Conservation (phyloP, 2,329 filamentous ascomycete genomes). For the Cladosporium sphaerospermum region DNA sequence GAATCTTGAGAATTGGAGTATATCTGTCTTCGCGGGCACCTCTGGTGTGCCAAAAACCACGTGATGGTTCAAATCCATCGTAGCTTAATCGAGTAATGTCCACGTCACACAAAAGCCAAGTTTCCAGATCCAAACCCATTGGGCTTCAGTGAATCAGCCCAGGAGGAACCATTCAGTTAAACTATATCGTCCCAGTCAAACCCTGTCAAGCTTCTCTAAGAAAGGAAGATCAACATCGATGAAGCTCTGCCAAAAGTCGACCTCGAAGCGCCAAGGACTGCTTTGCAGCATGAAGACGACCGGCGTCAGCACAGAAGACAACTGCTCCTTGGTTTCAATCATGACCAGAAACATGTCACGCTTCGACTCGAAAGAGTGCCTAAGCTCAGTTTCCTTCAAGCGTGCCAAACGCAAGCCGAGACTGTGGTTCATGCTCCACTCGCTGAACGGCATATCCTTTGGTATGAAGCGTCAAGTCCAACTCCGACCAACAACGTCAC, state of each 20-base stretch:
- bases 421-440: constrained; percentile 41
- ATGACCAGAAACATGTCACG: constrained; percentile 44
- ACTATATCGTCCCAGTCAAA: constrained; percentile 28
- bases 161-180: background rate
- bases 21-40: no score
- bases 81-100: no score
- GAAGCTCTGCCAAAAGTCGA: constrained; percentile 49
- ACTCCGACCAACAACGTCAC: constrained; percentile 37
- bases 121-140: no score
- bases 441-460: constrained; percentile 41
- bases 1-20: no score
- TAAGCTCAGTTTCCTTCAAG: constrained; percentile 24
- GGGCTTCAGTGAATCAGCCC: no score
- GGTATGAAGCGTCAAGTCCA: constrained; percentile 45
- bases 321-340: constrained; percentile 37
- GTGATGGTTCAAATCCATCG: no score
- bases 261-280: constrained; percentile 44
- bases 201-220: constrained; percentile 36
- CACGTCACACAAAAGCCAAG: no score
- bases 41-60: no score
- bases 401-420: constrained; percentile 30
- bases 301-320: constrained; percentile 34
- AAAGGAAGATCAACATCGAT: constrained; percentile 43
- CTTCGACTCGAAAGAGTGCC: constrained; percentile 28
- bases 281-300: constrained; percentile 44